Evolutionary conservation across 257 asterid species (phyloP).

Genomic region (Datura wrightii): DNA sequence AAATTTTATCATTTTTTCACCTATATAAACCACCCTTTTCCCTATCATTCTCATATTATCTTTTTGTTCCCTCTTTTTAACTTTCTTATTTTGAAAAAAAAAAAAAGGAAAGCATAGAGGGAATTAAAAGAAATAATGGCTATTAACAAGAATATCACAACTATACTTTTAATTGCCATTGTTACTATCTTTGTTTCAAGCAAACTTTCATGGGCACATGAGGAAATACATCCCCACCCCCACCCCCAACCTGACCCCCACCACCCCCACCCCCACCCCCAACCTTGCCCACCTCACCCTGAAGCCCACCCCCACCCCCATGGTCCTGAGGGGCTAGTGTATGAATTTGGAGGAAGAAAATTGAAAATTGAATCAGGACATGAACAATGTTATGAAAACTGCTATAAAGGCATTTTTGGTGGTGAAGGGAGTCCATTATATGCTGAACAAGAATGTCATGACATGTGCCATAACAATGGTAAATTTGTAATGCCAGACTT

Average conservation of each 20-base stretch:
- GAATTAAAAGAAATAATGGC: constrained; percentile 15
- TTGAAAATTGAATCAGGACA: constrained; percentile 13
- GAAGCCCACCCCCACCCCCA: background rate
- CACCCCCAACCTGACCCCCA: background rate
- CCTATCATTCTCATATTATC: background rate
- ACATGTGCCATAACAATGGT: constrained; percentile 5
- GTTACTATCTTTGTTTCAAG: constrained; percentile 1
- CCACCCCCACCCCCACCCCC: background rate
- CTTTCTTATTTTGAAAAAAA: background rate
- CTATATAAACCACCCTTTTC: background rate
- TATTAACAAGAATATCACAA: constrained; percentile 1
- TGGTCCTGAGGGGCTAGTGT: background rate
- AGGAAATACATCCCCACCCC: background rate
- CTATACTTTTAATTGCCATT: background rate
- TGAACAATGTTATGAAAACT: background rate
- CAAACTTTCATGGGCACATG: constrained; percentile 24
- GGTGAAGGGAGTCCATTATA: constrained; percentile 30
- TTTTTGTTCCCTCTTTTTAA: constrained; percentile 23
- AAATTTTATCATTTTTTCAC: background rate
- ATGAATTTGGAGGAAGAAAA: background rate
- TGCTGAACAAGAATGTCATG: constrained; percentile 9
- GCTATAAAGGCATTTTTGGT: constrained; percentile 5
- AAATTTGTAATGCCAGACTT: background rate
- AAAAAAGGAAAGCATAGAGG: background rate
- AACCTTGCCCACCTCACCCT: background rate